A percentile compares a stretch with the other conserved stretches of the same genome.
Evolutionary conservation across 1,139 yeast species (phyloP).

Genomic region (Saccharomyces hybrid): DNA sequence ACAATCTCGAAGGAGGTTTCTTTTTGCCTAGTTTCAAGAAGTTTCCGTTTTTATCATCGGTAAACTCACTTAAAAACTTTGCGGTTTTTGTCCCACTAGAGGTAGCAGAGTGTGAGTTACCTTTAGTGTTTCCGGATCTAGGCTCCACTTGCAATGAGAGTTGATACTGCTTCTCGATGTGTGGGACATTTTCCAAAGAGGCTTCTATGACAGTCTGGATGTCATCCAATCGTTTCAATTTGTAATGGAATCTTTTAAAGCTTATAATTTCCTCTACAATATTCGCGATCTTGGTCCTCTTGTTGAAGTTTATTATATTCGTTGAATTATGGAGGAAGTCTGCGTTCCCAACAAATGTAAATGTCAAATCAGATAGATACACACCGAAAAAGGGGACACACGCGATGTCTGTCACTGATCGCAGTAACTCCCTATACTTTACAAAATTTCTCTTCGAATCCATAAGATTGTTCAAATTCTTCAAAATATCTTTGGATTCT

Average conservation of each 20-base stretch:
- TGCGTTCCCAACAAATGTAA: conserved; percentile 81
- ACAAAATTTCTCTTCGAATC: conserved; percentile 79
- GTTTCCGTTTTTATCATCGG: conserved; percentile 10
- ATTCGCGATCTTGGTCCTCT: conserved; percentile 63
- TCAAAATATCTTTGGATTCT: conserved; percentile 46
- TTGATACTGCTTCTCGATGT: conserved; percentile 74
- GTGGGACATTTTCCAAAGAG: conserved; percentile 48
- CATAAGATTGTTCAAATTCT: conserved; percentile 74
- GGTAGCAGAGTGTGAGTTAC: conserved; percentile 4
- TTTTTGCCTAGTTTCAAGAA: conserved; percentile 11
- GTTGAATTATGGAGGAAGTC: conserved; percentile 59
- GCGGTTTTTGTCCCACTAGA: conserved; percentile 7
- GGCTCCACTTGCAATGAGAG: conserved; percentile 52
- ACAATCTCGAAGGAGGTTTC: conserved; percentile 12
- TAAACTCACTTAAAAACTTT: conserved; percentile 4
- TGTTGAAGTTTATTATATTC: conserved; percentile 62
- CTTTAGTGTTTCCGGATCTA: conserved; percentile 2
- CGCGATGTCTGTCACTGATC: conserved; percentile 65
- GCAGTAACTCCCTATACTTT: conserved; percentile 75
- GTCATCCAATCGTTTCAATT: conserved; percentile 55
- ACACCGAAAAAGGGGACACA: conserved; percentile 92
- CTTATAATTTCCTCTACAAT: conserved; percentile 68
- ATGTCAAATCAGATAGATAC: conserved; percentile 78
- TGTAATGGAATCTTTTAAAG: conserved; percentile 59
- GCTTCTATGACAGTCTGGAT: conserved; percentile 56